Conservation (phyloP, 2,329 filamentous ascomycete species). For the Sporothrix variecibatus region DNA sequence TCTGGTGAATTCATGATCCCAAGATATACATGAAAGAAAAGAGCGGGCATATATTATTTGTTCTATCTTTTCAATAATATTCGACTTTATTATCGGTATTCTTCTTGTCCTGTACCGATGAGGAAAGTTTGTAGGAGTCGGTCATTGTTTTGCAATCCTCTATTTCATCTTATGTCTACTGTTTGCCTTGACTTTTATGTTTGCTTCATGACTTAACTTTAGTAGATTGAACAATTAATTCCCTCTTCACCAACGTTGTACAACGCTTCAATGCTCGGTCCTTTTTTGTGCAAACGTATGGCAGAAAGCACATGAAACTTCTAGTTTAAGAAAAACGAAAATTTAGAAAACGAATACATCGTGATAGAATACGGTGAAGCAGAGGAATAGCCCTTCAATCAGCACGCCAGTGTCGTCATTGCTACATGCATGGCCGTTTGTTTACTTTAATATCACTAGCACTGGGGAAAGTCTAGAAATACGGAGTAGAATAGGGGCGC, state of each 20-base stretch:
- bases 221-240: neutral
- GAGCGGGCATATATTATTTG: neutral
- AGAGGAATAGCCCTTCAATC: neutral
- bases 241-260: neutral
- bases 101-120: neutral
- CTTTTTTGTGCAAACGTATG: neutral
- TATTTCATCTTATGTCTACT: neutral
- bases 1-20: neutral
- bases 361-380: neutral
- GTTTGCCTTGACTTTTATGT: neutral
- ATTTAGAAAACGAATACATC: neutral
- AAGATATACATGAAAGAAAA: neutral
- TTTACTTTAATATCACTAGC: neutral
- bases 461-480: too few species aligned
- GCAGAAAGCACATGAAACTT: neutral
- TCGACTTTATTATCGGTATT: neutral
- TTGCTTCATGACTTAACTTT: neutral
- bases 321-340: neutral
- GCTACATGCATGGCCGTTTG: neutral
- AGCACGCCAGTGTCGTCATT: neutral
- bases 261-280: slow-evolving; percentile 1
- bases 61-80: neutral
- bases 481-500: neutral
- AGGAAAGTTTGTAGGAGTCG: neutral
- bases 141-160: neutral